Evolutionary conservation across 2,329 filamentous ascomycete genomes (phyloP), one percentile per base, ranked within the genome.

Genomic region (Calonectria montana): DNA sequence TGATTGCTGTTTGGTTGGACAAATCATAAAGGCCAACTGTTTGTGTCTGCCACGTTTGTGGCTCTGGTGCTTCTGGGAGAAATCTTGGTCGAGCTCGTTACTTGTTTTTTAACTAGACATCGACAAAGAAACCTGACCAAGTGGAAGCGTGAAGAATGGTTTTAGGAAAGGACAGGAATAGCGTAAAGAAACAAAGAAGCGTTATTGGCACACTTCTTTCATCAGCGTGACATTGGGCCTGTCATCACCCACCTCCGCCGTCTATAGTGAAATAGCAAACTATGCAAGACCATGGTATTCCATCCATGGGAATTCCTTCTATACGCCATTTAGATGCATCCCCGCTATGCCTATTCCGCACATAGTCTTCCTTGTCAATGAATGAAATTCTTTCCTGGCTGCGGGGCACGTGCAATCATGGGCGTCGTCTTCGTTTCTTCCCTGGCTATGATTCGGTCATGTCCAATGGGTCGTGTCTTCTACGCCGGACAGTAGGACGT

Each of bases 401-500:
- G 65, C 74, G 69, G 72, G 76, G 70, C 69, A 71, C 71, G 71
- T 77, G 75, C 75, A 78, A 68, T 77, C 76, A 68, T 78, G 65
- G 70, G 69, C 74, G 62, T 77, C 69, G 69, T 75, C 72, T 57
- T 72, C 64, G 45, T 72, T 72, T 65, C 57, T 16, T 63, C 50
- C 27, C 37, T 4, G 37, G 48, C 69, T 39, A 61, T 47, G 53
- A 64, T 47, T 55, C 37, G 9, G 62, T 73, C 65, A 72, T 74
- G 35, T 39, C 78, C 76, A 80, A 64, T 68, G 74, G 61, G 72
- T 73, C 70, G 74, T 75, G 31, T 91, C 88, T 76, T 91, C 92
- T 80, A 94, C 93, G 65, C 94, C 94, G 77, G 94, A 90, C 25
- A 98, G 88, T 75, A 99, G 88, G 65, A 98, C 94, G 82, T 99